Evolutionary conservation across 352 stramenopile species (phyloP).

Genomic region (Phytopythium helicoides): DNA sequence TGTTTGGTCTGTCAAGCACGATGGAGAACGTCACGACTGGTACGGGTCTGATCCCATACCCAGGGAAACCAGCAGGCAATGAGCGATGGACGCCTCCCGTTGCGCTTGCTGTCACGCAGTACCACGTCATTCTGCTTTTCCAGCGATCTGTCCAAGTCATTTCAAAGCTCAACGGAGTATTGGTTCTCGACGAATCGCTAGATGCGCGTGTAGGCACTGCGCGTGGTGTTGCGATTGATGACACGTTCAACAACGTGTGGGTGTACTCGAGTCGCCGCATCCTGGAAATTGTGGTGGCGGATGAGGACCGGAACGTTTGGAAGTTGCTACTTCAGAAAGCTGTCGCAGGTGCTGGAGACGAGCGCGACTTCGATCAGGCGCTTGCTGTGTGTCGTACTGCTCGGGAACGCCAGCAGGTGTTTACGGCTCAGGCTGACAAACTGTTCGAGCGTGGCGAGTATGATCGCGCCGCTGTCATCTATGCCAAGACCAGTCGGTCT

Average conservation of each 20-base stretch:
- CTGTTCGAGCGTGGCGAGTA: constrained; percentile 86
- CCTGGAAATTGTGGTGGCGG: constrained; percentile 67
- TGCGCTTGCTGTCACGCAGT: constrained; percentile 88
- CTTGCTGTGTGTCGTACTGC: constrained; percentile 80
- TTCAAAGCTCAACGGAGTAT: constrained; percentile 83
- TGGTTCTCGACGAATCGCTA: constrained; percentile 84
- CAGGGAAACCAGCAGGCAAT: constrained; percentile 35
- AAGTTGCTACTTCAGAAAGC: constrained; percentile 91
- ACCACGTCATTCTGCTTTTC: constrained; percentile 91
- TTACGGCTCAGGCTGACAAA: constrained; percentile 89
- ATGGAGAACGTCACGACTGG: constrained; percentile 84
- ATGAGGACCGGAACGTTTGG: constrained; percentile 93
- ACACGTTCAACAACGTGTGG: constrained; percentile 83
- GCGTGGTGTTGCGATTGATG: constrained; percentile 60
- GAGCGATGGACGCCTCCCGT: constrained; percentile 67
- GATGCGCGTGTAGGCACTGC: constrained; percentile 76
- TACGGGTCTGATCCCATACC: constrained; percentile 70
- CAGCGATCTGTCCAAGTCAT: constrained; percentile 77
- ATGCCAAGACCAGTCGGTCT: constrained; percentile 87
- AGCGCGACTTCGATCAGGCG: constrained; percentile 89
- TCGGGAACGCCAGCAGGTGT: constrained; percentile 81
- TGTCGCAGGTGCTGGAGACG: constrained; percentile 54
- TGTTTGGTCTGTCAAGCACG: constrained; percentile 63
- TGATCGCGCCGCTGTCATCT: constrained; percentile 84
- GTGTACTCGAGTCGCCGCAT: constrained; percentile 82